Conservation (phyloP, 176 grass and related monocot genomes). For the Typha latifolia region DNA sequence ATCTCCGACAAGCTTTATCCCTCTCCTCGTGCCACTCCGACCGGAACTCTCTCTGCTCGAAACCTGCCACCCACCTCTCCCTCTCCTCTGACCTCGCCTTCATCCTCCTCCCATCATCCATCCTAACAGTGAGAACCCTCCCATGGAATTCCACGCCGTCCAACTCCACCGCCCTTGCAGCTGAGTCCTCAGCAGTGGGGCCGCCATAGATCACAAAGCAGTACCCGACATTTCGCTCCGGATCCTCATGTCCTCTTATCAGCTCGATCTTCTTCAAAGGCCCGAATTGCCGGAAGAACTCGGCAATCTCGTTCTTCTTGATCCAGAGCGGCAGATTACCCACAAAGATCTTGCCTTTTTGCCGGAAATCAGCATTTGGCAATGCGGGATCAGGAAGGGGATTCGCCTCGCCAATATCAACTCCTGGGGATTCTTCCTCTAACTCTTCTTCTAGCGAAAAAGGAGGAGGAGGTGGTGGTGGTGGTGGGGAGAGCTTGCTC, state of each 20-base stretch:
- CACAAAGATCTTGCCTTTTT: constrained; percentile 77
- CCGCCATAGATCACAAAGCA: constrained; percentile 83
- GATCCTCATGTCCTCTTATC: constrained; percentile 59
- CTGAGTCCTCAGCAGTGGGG: constrained; percentile 34
- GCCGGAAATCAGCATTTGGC: constrained; percentile 32
- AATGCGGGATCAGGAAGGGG: background rate
- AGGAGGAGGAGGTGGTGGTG: constrained; percentile 13
- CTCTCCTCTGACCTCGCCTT: constrained; percentile 56
- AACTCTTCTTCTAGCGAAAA: background rate
- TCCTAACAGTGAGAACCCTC: constrained; percentile 58
- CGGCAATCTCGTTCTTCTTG: constrained; percentile 57
- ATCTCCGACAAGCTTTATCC: constrained; percentile 51
- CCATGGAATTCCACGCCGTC: constrained; percentile 80
- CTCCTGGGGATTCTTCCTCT: background rate
- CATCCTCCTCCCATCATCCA: constrained; percentile 73
- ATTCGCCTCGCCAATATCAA: background rate
- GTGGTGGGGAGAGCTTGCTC: constrained; percentile 65
- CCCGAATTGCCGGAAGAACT: constrained; percentile 92
- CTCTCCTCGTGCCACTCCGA: constrained; percentile 74
- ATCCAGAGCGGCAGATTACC: constrained; percentile 74
- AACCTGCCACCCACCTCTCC: constrained; percentile 25
- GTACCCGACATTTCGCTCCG: constrained; percentile 77
- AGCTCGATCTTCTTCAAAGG: constrained; percentile 72
- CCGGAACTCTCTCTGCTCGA: constrained; percentile 28
- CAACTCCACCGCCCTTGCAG: constrained; percentile 55